Percentiles rank a stretch among this genome's conserved stretches.
Evolutionary conservation across 257 asterid genomes (phyloP).

Genomic region (Ophiorrhiza pumila): DNA sequence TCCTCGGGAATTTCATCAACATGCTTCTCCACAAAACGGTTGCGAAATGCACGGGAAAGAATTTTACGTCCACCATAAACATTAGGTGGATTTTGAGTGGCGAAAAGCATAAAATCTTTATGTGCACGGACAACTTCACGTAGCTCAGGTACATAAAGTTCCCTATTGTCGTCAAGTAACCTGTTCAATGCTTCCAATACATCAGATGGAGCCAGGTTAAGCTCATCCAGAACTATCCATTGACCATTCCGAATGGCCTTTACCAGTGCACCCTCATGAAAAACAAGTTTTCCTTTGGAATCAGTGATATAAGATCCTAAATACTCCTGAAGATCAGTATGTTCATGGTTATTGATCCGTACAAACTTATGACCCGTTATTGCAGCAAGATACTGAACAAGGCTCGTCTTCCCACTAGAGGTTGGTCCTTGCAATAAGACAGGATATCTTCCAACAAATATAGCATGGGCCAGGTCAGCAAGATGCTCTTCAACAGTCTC

Average conservation of each 20-base stretch:
- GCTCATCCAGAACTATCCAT: conserved; percentile 98
- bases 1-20: conserved; percentile 93
- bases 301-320: conserved; percentile 90
- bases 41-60: conserved; percentile 96
- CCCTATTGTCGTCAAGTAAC: conserved; percentile 92
- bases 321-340: conserved; percentile 97
- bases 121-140: conserved; percentile 76
- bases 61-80: conserved; percentile 92
- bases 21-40: conserved; percentile 97
- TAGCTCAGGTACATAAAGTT: conserved; percentile 88
- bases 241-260: conserved; percentile 88
- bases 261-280: conserved; percentile 90
- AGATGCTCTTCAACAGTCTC: conserved; percentile 74
- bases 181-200: conserved; percentile 94
- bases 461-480: conserved; percentile 68
- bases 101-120: conserved; percentile 87
- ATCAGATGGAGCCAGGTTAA: conserved; percentile 96
- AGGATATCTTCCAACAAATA: conserved; percentile 75
- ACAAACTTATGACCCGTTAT: conserved; percentile 80
- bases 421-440: conserved; percentile 97
- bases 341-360: conserved; percentile 90
- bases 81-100: conserved; percentile 96
- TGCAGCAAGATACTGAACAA: conserved; percentile 78
- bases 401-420: conserved; percentile 98
- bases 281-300: conserved; percentile 78